A percentile compares a stretch with the other conserved stretches of the same genome.
phyloP scores from a whole-genome alignment of 1,284 basidiomycete genomes.

The Sporisorium iseilematis-ciliati region DNA sequence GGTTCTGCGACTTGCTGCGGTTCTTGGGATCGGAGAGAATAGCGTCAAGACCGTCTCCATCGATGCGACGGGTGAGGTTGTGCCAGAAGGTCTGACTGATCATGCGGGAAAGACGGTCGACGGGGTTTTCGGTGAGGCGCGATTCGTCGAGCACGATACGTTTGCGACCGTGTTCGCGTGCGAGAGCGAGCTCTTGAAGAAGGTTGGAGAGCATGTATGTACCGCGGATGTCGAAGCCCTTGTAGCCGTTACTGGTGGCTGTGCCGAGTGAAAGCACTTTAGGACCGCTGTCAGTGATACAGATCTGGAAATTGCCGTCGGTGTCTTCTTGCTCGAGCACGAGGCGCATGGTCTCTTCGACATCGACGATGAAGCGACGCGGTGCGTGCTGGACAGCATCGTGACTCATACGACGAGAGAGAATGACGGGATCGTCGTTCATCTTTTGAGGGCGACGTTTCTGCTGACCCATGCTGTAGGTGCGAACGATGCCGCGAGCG shows the following conservation, averaged over 20 bases:
- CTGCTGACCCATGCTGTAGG: slow-evolving; percentile 67
- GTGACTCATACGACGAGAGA: slow-evolving; percentile 66
- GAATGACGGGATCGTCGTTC: slow-evolving; percentile 66
- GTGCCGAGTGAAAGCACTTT: slow-evolving; percentile 96
- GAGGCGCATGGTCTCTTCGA: slow-evolving; percentile 97
- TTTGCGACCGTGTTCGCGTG: slow-evolving; percentile 93
- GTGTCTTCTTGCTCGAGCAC: slow-evolving; percentile 98
- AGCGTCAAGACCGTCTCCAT: slow-evolving; percentile 94
- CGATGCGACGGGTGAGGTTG: slow-evolving; percentile 93
- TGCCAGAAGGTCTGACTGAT: slow-evolving; percentile 99
- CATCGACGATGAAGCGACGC: slow-evolving; percentile 86
- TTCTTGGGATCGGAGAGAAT: slow-evolving; percentile 97
- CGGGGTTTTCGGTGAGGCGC: slow-evolving; percentile 94
- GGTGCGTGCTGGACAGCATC: slow-evolving; percentile 71
- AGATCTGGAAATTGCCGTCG: slow-evolving; percentile 94
- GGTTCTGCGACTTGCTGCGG: slow-evolving; percentile 69
- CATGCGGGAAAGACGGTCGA: slow-evolving; percentile 96
- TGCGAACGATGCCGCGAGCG: slow-evolving; percentile 58
- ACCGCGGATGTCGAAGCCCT: slow-evolving; percentile 78
- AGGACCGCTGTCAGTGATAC: slow-evolving; percentile 94
- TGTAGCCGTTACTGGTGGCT: slow-evolving; percentile 96
- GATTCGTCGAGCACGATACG: slow-evolving; percentile 98
- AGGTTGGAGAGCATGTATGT: slow-evolving; percentile 94
- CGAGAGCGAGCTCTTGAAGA: slow-evolving; percentile 96
- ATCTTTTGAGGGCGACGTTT: slow-evolving; percentile 61